Evolutionary conservation across 768 basidiomycete genomes (phyloP).

Genomic region (Trametes villosa): DNA sequence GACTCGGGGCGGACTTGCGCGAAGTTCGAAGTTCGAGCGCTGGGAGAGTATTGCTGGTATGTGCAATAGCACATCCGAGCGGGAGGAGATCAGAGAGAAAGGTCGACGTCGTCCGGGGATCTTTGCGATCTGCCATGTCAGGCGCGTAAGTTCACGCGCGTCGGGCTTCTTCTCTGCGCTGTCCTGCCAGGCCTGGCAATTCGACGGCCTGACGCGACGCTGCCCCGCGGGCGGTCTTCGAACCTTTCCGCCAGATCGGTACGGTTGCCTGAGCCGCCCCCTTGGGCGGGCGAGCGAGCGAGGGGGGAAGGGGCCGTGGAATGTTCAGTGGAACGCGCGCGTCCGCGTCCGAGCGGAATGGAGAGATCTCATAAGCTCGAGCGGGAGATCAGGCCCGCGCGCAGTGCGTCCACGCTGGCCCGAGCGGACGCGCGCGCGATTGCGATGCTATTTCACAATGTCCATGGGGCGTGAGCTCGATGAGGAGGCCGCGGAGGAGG

Average conservation of each 20-base stretch:
- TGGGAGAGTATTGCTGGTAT: too few species aligned
- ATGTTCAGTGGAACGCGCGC: not conserved
- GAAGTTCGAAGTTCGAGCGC: too few species aligned
- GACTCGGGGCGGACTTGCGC: too few species aligned
- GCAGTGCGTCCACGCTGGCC: not conserved
- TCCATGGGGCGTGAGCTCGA: not conserved
- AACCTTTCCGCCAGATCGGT: not conserved
- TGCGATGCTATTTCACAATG: not conserved
- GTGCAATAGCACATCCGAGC: too few species aligned
- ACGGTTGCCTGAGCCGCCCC: not conserved
- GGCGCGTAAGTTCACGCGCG: not conserved
- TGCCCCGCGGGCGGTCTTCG: too few species aligned
- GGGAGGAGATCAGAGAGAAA: not conserved
- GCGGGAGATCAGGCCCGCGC: not conserved
- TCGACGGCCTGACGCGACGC: not conserved
- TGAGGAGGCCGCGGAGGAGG: not conserved
- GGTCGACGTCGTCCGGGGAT: not conserved
- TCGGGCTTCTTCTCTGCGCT: not conserved
- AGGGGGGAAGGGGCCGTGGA: not conserved
- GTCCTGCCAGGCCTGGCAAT: not conserved
- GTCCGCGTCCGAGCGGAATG: conserved; percentile 12
- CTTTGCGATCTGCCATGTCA: conserved; percentile 5
- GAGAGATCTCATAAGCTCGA: not conserved
- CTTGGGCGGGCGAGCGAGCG: not conserved
- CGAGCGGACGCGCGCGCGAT: not conserved